Conservation (phyloP, 2,329 filamentous ascomycete genomes). For the Cercospora brassicicola region DNA sequence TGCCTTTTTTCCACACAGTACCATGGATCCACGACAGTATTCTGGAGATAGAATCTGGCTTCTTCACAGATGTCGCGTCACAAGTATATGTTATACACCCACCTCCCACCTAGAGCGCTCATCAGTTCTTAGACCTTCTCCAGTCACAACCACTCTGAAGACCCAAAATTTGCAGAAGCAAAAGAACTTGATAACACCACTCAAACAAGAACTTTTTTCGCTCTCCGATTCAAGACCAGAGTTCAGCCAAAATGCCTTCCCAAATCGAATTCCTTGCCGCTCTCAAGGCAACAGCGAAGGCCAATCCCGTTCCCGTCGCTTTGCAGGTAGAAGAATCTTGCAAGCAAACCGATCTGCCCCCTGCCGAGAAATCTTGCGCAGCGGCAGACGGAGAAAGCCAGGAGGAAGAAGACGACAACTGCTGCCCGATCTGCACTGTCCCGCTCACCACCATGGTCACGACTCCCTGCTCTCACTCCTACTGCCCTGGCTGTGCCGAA, state of each 20-base stretch:
- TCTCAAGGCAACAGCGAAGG: not conserved
- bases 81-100: constrained; percentile 61
- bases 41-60: not conserved
- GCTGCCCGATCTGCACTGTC: not conserved
- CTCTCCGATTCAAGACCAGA: not conserved
- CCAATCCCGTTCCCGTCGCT: not conserved
- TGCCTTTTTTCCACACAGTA: not conserved
- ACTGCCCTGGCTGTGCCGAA: not conserved
- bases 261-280: not conserved
- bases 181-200: not conserved
- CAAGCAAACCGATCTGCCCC: not conserved
- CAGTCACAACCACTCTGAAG: not conserved
- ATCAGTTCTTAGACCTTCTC: not conserved
- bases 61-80: constrained; percentile 58
- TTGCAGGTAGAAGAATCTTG: not conserved
- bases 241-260: not conserved
- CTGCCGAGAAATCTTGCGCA: not conserved
- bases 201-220: too few species aligned
- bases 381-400: not conserved
- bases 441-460: not conserved
- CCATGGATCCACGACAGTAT: not conserved
- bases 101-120: constrained; percentile 39
- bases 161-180: not conserved
- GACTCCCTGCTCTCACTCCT: not conserved
- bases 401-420: not conserved